phyloP scores from a whole-genome alignment of 176 grass and related monocot genomes.

The Musa acuminata region DNA sequence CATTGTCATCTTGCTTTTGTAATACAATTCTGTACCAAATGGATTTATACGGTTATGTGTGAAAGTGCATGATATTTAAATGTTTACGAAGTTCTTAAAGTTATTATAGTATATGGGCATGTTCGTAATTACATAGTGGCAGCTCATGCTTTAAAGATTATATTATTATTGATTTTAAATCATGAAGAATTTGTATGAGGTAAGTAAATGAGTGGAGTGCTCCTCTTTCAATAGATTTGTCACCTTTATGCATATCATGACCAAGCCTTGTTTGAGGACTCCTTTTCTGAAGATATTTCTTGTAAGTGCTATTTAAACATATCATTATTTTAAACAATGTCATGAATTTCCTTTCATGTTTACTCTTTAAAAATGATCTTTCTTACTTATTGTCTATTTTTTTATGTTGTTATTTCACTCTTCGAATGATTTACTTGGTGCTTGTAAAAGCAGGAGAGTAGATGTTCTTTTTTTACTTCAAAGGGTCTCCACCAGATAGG shows the following conservation, averaged over 20 bases:
- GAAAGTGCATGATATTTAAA: too few relatives aligned
- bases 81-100: too few relatives aligned
- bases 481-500: slow-evolving; percentile 65
- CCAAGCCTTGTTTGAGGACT: background rate
- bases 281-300: background rate
- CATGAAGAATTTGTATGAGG: too few relatives aligned
- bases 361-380: background rate
- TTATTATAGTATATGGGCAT: too few relatives aligned
- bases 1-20: too few relatives aligned
- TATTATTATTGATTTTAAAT: too few relatives aligned
- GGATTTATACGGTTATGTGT: too few relatives aligned
- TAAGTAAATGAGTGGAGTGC: background rate
- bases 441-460: slow-evolving; percentile 23
- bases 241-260: background rate
- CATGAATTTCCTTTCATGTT: background rate
- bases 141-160: too few relatives aligned
- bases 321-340: background rate
- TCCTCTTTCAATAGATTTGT: background rate
- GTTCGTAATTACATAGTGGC: too few relatives aligned
- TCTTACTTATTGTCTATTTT: background rate
- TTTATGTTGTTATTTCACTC: background rate
- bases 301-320: background rate
- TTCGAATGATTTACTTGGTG: slow-evolving; percentile 13
- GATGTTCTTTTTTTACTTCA: slow-evolving; percentile 49
- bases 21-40: too few relatives aligned